Evolutionary conservation across 169 alveolate genomes (phyloP).

Genomic region (Blepharisma undulans): DNA sequence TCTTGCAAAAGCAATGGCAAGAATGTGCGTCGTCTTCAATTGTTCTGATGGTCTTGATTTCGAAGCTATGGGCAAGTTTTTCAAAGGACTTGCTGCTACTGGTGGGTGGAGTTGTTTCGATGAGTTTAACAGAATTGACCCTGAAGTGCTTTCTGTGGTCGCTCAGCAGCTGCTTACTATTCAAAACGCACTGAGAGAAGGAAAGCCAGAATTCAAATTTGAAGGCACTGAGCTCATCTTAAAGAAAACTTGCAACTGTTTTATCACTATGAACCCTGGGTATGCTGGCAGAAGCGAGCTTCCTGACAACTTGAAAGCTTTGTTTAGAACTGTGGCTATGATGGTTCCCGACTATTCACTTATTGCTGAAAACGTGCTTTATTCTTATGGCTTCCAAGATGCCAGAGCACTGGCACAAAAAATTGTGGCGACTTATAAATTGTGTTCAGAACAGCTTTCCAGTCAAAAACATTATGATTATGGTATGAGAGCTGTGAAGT

Average conservation of each 20-base stretch:
- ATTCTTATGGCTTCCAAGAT: constrained; percentile 84
- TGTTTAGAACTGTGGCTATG: constrained; percentile 90
- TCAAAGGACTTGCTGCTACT: constrained; percentile 89
- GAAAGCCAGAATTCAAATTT: constrained; percentile 86
- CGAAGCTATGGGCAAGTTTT: constrained; percentile 88
- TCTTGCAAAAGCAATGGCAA: constrained; percentile 88
- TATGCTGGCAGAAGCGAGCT: constrained; percentile 89
- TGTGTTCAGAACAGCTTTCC: constrained; percentile 89
- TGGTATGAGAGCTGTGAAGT: constrained; percentile 92
- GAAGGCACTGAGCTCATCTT: constrained; percentile 85
- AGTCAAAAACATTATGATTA: constrained; percentile 90
- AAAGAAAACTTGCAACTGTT: constrained; percentile 85
- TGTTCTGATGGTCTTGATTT: constrained; percentile 89
- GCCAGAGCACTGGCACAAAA: constrained; percentile 87
- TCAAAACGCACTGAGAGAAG: constrained; percentile 84
- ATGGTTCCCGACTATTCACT: constrained; percentile 91
- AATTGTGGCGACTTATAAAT: constrained; percentile 87
- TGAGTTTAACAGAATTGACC: constrained; percentile 87
- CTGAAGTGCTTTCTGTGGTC: constrained; percentile 87
- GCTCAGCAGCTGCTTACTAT: constrained; percentile 89
- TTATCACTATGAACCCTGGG: constrained; percentile 93
- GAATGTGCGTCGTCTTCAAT: constrained; percentile 88
- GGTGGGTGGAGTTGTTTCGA: constrained; percentile 92
- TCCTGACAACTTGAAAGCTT: constrained; percentile 89
- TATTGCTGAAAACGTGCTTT: constrained; percentile 90